These are phyloP conservation scores for Carallia pectinifolia DNA, from an alignment of 345 rosid genomes.

Conservation along the genomic window DNA sequence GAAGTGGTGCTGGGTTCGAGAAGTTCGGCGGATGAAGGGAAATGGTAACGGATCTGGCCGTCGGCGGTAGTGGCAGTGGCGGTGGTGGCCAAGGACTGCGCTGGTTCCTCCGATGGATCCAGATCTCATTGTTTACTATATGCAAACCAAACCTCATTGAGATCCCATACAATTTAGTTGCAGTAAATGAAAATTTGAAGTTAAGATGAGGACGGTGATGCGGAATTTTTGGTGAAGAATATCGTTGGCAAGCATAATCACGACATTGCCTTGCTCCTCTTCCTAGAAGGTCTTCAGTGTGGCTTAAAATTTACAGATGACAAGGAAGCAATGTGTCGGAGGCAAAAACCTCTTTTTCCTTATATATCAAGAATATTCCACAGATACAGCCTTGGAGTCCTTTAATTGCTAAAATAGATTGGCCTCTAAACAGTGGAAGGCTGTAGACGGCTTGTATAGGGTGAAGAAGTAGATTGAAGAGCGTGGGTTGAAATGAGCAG, in stretches of 20 bases:
- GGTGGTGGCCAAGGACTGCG: conserved; percentile 60
- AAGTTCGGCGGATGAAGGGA: conserved; percentile 37
- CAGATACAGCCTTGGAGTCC: conserved; percentile 1
- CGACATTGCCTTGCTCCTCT: conserved; percentile 63
- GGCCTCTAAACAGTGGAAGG: conserved; percentile 54
- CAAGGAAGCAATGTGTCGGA: conserved; percentile 78
- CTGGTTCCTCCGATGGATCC: conserved; percentile 73
- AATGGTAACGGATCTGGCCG: conserved; percentile 95
- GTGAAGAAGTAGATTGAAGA: conserved; percentile 85
- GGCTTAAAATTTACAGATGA: conserved; percentile 65
- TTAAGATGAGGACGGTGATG: no score
- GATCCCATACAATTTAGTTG: no score
- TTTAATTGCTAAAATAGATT: conserved; percentile 41
- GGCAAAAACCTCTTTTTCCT: conserved; percentile 35
- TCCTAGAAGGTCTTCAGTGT: conserved; percentile 62
- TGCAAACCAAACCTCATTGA: not conserved
- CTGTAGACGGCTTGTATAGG: conserved; percentile 62
- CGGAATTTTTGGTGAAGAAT: conserved; percentile 54
- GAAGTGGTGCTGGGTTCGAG: conserved; percentile 1
- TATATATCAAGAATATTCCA: not conserved
- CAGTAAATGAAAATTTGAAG: no score
- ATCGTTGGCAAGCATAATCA: conserved; percentile 81
- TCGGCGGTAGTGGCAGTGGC: conserved; percentile 44
- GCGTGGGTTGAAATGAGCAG: conserved; percentile 82
- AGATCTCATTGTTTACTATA: conserved; percentile 54